Evolutionary conservation across 768 basidiomycete genomes (phyloP), one percentile per base, ranked within the genome.

Genomic region (Thelephora aurantiotincta): DNA sequence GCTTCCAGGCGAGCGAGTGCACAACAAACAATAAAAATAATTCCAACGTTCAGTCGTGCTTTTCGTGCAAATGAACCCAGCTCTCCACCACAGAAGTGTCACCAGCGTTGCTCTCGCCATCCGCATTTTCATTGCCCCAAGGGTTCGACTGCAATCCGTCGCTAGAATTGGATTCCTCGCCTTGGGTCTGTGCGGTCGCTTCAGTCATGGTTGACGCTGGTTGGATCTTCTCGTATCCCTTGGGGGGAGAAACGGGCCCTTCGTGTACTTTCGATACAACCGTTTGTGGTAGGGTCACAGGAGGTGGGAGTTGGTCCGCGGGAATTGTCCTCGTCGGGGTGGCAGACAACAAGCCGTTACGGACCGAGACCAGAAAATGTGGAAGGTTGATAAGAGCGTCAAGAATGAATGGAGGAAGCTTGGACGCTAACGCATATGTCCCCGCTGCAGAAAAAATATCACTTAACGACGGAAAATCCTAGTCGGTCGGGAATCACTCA

Each of bases 381-480:
- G 87, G 87, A 30, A 88, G 65, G 54, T 65, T 75, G 50, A 90
- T 63, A 38, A 90, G 64, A 13, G 63, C 54, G 55, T 90, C 83
- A 38, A 89, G 69, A 36, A 88, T 42, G 18, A 72, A 55, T 6
- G 73, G 62, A 6, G 87, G 87, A 41, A 90, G 74, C 54, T 75
- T 67, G 0, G 86, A 86, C 5, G 83, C 84, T 19, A 80, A 43
- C 45, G 69, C 68, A 54, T 88, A 88, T 5, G 84, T 85, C 33
- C 66, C 64, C 4, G 84, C 87, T 85, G 54, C n/a, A 42, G 35
- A 47, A 11, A 12, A 52, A 45, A 54, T 16, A 11, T 59, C 48
- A 37, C 22, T 30, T 20, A 41, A 49, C 11, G 33, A 46, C 11
- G 3, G 16, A 9, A 20, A 19, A 35, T n/a, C 14, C 23, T 20